Percentiles rank a stretch among this genome's conserved stretches.
These are phyloP conservation scores for Populus tremula DNA, from an alignment of 345 rosid genomes.

Conservation along the genomic window DNA sequence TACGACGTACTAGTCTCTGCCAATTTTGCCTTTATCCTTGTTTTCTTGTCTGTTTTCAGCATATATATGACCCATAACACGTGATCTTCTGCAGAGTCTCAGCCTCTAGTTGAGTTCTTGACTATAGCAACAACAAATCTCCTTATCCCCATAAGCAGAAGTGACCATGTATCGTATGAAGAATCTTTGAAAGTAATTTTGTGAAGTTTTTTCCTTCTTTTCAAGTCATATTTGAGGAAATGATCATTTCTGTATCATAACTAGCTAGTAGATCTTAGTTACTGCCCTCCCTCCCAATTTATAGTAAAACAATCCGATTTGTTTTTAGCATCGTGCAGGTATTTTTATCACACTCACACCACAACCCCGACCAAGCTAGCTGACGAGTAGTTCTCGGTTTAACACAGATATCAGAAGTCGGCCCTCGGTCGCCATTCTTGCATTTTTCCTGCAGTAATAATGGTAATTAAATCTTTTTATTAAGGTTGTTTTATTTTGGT, in stretches of 20 bases:
- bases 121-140: not conserved
- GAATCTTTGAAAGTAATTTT: not conserved
- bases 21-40: slow-evolving; percentile 1
- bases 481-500: not conserved
- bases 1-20: not conserved
- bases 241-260: not conserved
- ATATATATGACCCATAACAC: slow-evolving; percentile 3
- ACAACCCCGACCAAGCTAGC: not conserved
- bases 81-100: slow-evolving; percentile 9
- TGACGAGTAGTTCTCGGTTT: not conserved
- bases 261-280: not conserved
- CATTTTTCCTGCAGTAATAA: not conserved
- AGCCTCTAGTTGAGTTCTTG: not conserved
- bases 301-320: too few relatives aligned
- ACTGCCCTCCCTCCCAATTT: not conserved
- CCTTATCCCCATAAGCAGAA: not conserved
- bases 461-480: not conserved
- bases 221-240: not conserved
- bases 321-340: not conserved
- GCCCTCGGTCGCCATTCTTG: not conserved
- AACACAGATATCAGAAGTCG: not conserved
- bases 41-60: slow-evolving; percentile 2
- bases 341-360: not conserved
- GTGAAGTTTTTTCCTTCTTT: not conserved
- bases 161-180: not conserved